Percentiles rank a stretch among this genome's conserved stretches.
Evolutionary conservation across 1,284 basidiomycete species (phyloP).

Genomic region (Phellinidium pouzarii): DNA sequence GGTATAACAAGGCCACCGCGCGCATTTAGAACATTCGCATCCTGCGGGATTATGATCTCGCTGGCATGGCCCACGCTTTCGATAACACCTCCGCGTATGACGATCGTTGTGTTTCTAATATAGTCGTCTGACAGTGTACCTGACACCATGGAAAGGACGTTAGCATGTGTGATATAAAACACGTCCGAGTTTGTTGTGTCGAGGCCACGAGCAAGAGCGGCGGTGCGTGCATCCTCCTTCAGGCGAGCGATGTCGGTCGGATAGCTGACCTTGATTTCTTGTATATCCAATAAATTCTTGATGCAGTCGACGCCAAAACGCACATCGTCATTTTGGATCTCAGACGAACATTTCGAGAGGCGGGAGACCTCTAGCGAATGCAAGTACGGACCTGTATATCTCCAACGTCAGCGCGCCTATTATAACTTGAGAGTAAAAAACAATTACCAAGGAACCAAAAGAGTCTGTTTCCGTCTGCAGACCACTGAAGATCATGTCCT

Average conservation of each 20-base stretch:
- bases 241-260: constrained; percentile 54
- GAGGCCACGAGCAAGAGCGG: constrained; percentile 13
- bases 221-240: constrained; percentile 40
- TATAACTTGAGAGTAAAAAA: not conserved
- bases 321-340: constrained; percentile 38
- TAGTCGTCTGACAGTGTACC: constrained; percentile 38
- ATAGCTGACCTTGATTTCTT: constrained; percentile 52
- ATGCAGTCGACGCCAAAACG: constrained; percentile 58
- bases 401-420: not conserved
- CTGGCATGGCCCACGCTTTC: constrained; percentile 38
- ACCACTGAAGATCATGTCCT: constrained; percentile 61
- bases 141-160: constrained; percentile 56
- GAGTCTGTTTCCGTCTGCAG: constrained; percentile 51
- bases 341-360: constrained; percentile 40
- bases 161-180: constrained; percentile 59
- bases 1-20: constrained; percentile 58
- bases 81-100: constrained; percentile 51
- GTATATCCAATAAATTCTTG: constrained; percentile 42
- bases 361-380: constrained; percentile 53
- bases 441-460: constrained; percentile 65
- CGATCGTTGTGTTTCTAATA: constrained; percentile 42
- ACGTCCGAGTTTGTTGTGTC: constrained; percentile 31
- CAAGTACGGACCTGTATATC: constrained; percentile 50
- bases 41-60: constrained; percentile 35
- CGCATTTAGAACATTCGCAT: constrained; percentile 47